A percentile compares a stretch with the other conserved stretches of the same genome.
Conservation (phyloP, 768 basidiomycete species). For the Amanita muscaria region DNA sequence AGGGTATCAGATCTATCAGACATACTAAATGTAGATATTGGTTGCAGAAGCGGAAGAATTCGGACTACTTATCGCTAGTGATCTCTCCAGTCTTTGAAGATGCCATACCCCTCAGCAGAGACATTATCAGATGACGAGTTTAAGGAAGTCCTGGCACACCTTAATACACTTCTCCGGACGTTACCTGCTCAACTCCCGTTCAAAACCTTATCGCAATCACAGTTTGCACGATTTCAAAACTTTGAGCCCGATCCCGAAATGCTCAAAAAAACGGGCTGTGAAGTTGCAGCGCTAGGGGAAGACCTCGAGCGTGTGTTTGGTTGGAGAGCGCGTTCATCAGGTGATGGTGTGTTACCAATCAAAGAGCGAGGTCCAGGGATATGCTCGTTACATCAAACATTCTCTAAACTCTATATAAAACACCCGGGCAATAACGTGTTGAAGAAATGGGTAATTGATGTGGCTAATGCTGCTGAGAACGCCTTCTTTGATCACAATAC, state of each 20-base stretch:
- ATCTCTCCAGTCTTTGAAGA: neutral
- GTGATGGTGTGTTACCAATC: slow-evolving; percentile 14
- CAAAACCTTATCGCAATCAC: neutral
- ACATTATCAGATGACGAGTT: slow-evolving; percentile 1
- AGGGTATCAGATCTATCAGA: no score
- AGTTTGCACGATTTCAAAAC: neutral
- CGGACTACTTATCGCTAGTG: neutral
- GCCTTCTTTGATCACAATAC: no score
- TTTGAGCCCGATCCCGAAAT: slow-evolving; percentile 11
- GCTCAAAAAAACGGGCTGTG: slow-evolving; percentile 13
- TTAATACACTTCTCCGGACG: slow-evolving; percentile 1
- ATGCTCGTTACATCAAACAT: slow-evolving; percentile 3
- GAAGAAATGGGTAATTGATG: no score
- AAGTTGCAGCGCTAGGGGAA: slow-evolving; percentile 11
- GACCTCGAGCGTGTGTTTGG: slow-evolving; percentile 16
- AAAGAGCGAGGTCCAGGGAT: slow-evolving; percentile 10
- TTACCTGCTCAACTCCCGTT: neutral
- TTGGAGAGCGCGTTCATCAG: slow-evolving; percentile 14
- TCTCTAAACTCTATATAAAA: no score
- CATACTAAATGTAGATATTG: neutral
- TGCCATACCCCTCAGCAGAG: slow-evolving; percentile 1
- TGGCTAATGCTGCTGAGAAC: no score
- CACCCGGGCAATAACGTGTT: no score
- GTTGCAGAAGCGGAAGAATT: neutral
- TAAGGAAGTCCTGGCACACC: slow-evolving; percentile 1